Evolutionary conservation across 2,329 filamentous ascomycete species (phyloP), one percentile per base, ranked within the genome.

Genomic region (Rhynchosporium agropyri): DNA sequence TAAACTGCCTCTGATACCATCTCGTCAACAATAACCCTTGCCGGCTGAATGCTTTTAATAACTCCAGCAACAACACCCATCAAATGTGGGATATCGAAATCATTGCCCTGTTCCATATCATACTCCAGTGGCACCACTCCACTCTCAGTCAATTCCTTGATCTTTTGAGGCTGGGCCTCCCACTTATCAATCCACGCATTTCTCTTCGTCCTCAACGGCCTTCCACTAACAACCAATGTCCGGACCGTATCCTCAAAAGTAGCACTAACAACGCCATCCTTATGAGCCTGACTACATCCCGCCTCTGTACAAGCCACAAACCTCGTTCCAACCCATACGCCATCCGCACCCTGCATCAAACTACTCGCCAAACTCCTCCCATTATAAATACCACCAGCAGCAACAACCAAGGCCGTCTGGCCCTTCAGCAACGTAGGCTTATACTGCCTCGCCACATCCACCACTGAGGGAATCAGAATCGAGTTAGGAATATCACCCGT

Each of bases 61-160:
- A 88, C 83, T 1, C 90, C 93, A 0, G 92, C 90, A 8, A 97
- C 93, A 79, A 97, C 92, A 0, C 94, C 94, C 94, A 97, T 97
- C 72, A 97, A 75, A 76, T 94, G 92, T 12, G 94, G 94, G 61
- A 90, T 80, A 73, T 97, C 94, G 12, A 96, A 80, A 46, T 97
- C 92, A 61, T 87, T 88, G 0, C 89, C 90, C 60, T 92, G 83
- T 56, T 96, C 91, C 72, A 97, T 80, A 74, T 98, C 94, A 73
- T 91, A 82, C 77, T 89, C 85, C 67, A 97, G 80, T 0, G 94
- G 94, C 65, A 96, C 88, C 36, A 96, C 78, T 0, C 94, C 94
- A 68, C 82, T 80, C 42, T 88, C 86, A 40, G 89, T 93, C 74
- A 97, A 79, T 75, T 85, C 83, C 77, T 83, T 86, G 72, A 97